These are phyloP conservation scores for Penicillium fuscoglaucum DNA, from an alignment of 2,329 filamentous ascomycete genomes.

Conservation along the genomic window DNA sequence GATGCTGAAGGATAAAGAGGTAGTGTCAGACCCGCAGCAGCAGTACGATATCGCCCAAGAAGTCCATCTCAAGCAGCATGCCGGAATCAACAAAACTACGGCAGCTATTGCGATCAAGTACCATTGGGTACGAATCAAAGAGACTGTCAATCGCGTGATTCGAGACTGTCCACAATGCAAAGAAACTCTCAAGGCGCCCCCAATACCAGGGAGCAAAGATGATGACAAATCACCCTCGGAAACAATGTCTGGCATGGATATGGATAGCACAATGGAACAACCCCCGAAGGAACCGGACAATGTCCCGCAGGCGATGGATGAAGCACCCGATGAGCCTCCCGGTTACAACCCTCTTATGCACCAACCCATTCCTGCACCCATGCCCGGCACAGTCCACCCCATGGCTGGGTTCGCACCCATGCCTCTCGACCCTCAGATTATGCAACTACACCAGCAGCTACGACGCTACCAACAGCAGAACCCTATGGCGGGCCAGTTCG, in stretches of 20 bases:
- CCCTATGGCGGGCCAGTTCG: constrained; percentile 37
- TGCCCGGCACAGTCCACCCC: constrained; percentile 39
- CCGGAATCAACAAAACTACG: constrained; percentile 97
- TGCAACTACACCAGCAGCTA: constrained; percentile 51
- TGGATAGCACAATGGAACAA: constrained; percentile 20
- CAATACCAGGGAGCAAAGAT: constrained; percentile 31
- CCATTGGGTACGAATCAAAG: constrained; percentile 97
- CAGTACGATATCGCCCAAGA: constrained; percentile 86
- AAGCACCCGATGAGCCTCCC: constrained; percentile 26
- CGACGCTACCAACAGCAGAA: constrained; percentile 43
- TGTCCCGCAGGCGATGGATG: constrained; percentile 24
- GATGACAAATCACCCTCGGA: constrained; percentile 26
- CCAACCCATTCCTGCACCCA: constrained; percentile 32
- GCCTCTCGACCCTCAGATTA: constrained; percentile 63
- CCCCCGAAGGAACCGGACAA: constrained; percentile 15
- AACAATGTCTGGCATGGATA: constrained; percentile 16
- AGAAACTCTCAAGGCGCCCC: constrained; percentile 65
- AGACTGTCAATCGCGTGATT: constrained; percentile 93
- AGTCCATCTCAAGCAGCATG: constrained; percentile 74
- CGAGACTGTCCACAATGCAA: constrained; percentile 89
- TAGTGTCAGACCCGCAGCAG: constrained; percentile 82
- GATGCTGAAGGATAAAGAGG: constrained; percentile 97
- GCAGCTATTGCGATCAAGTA: constrained; percentile 90
- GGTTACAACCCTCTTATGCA: constrained; percentile 36
- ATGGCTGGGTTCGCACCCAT: constrained; percentile 51